Conservation (phyloP, 257 asterid species). For the Solanum sitiens region DNA sequence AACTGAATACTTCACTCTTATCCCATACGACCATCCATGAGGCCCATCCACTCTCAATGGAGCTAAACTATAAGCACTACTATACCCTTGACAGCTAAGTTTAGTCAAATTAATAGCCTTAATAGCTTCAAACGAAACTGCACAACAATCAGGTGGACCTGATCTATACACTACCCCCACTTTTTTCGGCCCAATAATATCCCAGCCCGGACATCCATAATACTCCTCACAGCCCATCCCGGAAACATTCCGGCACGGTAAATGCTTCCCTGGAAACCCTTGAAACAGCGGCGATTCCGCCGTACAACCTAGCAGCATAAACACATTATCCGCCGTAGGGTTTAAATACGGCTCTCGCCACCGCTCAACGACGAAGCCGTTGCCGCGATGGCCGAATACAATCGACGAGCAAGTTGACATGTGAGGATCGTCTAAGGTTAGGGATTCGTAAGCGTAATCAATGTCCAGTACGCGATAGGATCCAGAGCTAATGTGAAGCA, state of each 20-base stretch:
- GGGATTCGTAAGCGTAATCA: conserved; percentile 69
- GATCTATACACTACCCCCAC: conserved; percentile 40
- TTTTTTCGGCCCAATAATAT: conserved; percentile 29
- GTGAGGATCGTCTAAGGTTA: conserved; percentile 79
- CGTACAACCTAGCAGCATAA: conserved; percentile 80
- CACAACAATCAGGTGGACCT: conserved; percentile 82
- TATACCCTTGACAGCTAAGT: conserved; percentile 85
- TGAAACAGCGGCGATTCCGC: conserved; percentile 55
- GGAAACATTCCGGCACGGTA: conserved; percentile 67
- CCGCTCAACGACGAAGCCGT: conserved; percentile 77
- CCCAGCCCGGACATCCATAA: conserved; percentile 83
- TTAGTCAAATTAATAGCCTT: conserved; percentile 61
- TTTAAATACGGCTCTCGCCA: conserved; percentile 56
- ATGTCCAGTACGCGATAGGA: conserved; percentile 83
- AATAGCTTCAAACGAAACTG: conserved; percentile 39
- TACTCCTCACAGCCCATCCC: conserved; percentile 92
- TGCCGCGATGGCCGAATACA: conserved; percentile 67
- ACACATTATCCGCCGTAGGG: conserved; percentile 67
- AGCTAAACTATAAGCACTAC: conserved; percentile 85
- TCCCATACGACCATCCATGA: conserved; percentile 77
- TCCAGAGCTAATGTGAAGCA: conserved; percentile 83
- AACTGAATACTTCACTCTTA: conserved; percentile 56
- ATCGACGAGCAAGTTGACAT: conserved; percentile 75
- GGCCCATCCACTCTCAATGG: conserved; percentile 62
- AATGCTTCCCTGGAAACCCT: conserved; percentile 58